Percentiles rank a stretch among this genome's conserved stretches.
Conservation (phyloP, 192 early-diverging fungal genomes). For the Gryganskiella cystojenkinii region DNA sequence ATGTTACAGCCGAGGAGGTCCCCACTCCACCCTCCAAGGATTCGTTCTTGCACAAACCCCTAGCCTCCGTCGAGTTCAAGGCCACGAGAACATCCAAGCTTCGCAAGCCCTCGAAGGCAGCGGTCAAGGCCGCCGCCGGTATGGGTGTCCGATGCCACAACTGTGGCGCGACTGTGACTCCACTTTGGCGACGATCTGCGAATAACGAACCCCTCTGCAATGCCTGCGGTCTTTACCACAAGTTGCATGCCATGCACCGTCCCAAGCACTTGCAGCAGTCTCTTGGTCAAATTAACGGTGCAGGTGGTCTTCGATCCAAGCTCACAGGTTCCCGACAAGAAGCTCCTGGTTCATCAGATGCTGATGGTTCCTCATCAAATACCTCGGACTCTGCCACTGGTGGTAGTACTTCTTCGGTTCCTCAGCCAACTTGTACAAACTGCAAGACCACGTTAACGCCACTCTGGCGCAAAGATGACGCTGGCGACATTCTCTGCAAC, state of each 20-base stretch:
- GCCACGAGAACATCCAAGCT: conserved; percentile 10
- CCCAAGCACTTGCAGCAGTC: conserved; percentile 49
- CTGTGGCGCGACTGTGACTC: conserved; percentile 86
- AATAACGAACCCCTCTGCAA: conserved; percentile 94
- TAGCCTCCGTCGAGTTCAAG: conserved; percentile 2
- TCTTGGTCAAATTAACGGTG: conserved; percentile 9
- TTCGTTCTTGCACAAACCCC: neutral
- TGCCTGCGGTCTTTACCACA: conserved; percentile 91
- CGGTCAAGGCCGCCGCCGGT: conserved; percentile 50
- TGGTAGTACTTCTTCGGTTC: conserved; percentile 24
- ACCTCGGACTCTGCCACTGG: neutral
- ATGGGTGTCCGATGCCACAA: conserved; percentile 67
- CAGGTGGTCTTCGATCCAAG: conserved; percentile 20
- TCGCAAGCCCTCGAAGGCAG: conserved; percentile 51
- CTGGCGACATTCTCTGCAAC: conserved; percentile 54
- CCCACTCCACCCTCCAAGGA: neutral
- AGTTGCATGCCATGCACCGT: conserved; percentile 45
- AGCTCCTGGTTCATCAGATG: neutral
- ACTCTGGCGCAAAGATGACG: conserved; percentile 88
- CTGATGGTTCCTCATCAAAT: neutral
- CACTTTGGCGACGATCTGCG: conserved; percentile 91
- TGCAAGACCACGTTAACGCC: conserved; percentile 88
- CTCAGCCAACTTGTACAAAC: conserved; percentile 72
- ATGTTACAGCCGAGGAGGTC: neutral
- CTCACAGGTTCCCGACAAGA: neutral